Conservation (phyloP, 805 yeast genomes). For the Candida oleophila region DNA sequence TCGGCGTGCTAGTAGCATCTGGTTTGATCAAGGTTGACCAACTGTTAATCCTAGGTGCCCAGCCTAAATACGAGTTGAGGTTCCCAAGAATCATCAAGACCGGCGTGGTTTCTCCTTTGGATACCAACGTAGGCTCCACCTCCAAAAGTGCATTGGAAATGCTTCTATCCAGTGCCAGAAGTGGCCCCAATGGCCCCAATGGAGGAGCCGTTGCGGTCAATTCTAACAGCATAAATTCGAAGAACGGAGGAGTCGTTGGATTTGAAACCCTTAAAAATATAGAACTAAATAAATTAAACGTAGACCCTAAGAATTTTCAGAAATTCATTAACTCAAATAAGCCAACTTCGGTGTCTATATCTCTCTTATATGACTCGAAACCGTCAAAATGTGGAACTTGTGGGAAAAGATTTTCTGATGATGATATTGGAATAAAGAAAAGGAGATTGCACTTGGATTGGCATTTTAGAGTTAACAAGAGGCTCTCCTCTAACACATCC, state of each 20-base stretch:
- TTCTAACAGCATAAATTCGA: slow-evolving; percentile 9
- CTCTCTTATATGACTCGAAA: slow-evolving; percentile 53
- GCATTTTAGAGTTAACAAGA: slow-evolving; percentile 92
- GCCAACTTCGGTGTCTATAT: slow-evolving; percentile 35
- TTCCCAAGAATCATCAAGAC: slow-evolving; percentile 28
- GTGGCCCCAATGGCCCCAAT: neutral
- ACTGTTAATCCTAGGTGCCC: slow-evolving; percentile 38
- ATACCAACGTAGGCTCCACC: neutral
- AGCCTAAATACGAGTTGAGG: slow-evolving; percentile 30
- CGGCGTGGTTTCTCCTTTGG: slow-evolving; percentile 2
- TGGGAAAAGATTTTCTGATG: slow-evolving; percentile 77
- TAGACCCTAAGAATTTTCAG: slow-evolving; percentile 24
- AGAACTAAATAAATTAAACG: slow-evolving; percentile 27
- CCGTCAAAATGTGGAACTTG: slow-evolving; percentile 86
- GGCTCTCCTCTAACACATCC: slow-evolving; percentile 37
- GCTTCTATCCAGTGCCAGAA: slow-evolving; percentile 1
- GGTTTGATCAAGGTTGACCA: slow-evolving; percentile 43
- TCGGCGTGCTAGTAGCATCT: slow-evolving; percentile 30
- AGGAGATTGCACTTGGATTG: slow-evolving; percentile 80
- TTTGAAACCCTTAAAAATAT: slow-evolving; percentile 33
- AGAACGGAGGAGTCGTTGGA: slow-evolving; percentile 9
- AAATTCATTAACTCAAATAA: slow-evolving; percentile 36
- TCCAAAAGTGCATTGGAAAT: slow-evolving; percentile 5
- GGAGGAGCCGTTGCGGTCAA: neutral
- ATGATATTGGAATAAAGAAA: slow-evolving; percentile 52